Evolutionary conservation across 83 land plant species (phyloP).

Genomic region (Picea engelmannii): DNA sequence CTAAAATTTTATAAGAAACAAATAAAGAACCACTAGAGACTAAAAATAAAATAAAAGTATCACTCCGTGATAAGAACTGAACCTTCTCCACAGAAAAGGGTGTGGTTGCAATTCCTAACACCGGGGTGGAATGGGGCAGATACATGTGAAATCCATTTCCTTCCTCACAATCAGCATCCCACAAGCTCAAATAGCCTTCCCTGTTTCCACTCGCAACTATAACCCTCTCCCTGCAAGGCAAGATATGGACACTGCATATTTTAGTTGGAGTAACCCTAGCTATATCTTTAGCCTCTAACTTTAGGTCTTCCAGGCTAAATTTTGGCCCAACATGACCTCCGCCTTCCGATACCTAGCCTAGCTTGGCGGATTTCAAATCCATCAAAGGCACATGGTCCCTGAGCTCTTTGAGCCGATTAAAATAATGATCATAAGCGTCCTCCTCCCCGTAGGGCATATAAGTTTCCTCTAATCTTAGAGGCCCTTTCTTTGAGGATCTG

Average conservation of each 20-base stretch:
- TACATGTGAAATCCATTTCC: conserved; percentile 51
- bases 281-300: conserved; percentile 51
- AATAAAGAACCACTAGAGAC: background rate
- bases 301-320: conserved; percentile 21
- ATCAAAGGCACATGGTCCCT: conserved; percentile 14
- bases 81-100: no score
- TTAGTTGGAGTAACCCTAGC: conserved; percentile 41
- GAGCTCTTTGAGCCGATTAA: no score
- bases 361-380: background rate
- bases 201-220: conserved; percentile 56
- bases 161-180: conserved; percentile 56
- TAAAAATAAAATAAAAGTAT: background rate
- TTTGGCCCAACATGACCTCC: background rate
- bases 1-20: background rate
- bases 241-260: conserved; percentile 42
- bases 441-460: no score
- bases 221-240: conserved; percentile 32
- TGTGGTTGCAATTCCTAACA: conserved; percentile 51
- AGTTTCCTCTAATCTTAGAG: no score
- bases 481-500: no score
- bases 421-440: no score
- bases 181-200: conserved; percentile 63
- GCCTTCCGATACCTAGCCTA: conserved; percentile 31
- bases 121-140: conserved; percentile 50
- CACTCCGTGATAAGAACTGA: background rate